Conservation (phyloP, 805 yeast genomes). For the Saccharomycopsis microspora region DNA sequence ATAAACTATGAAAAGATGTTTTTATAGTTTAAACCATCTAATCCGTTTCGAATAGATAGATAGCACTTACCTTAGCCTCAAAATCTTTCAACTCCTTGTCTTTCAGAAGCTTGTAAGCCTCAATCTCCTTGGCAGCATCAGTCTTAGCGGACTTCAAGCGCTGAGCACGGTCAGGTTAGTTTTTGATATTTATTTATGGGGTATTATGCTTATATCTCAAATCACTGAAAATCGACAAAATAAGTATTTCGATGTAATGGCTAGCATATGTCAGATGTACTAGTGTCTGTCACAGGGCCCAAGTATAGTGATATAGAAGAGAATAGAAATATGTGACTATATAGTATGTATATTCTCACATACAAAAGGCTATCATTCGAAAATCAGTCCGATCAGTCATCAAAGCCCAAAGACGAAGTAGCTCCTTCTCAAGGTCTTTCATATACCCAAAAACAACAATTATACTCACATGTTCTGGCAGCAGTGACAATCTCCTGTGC, state of each 20-base stretch:
- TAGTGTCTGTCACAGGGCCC: too few relatives aligned
- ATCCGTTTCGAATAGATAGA: background rate
- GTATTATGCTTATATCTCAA: background rate
- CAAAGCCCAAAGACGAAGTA: too few relatives aligned
- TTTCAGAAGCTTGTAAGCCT: conserved; percentile 72
- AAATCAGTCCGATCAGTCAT: too few relatives aligned
- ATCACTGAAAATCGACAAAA: background rate
- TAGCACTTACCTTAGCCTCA: conserved; percentile 39
- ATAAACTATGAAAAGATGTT: background rate
- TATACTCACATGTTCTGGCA: conserved; percentile 70
- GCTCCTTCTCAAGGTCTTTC: too few relatives aligned
- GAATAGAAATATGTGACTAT: too few relatives aligned
- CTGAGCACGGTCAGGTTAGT: conserved; percentile 48
- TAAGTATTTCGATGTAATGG: too few relatives aligned
- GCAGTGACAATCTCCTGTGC: conserved; percentile 93
- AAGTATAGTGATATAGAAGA: too few relatives aligned
- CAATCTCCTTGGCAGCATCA: conserved; percentile 86
- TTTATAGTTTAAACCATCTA: background rate
- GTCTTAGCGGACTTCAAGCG: conserved; percentile 88
- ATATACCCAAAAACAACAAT: too few relatives aligned
- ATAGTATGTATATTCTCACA: too few relatives aligned
- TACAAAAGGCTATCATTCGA: too few relatives aligned
- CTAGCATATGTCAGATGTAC: too few relatives aligned
- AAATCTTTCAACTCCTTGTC: conserved; percentile 68
- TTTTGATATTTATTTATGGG: conserved; percentile 17